Percentiles rank a stretch among this genome's conserved stretches.
These are phyloP conservation scores for Paramarasmius palmivorus DNA, from an alignment of 1,284 basidiomycete genomes.

Conservation along the genomic window DNA sequence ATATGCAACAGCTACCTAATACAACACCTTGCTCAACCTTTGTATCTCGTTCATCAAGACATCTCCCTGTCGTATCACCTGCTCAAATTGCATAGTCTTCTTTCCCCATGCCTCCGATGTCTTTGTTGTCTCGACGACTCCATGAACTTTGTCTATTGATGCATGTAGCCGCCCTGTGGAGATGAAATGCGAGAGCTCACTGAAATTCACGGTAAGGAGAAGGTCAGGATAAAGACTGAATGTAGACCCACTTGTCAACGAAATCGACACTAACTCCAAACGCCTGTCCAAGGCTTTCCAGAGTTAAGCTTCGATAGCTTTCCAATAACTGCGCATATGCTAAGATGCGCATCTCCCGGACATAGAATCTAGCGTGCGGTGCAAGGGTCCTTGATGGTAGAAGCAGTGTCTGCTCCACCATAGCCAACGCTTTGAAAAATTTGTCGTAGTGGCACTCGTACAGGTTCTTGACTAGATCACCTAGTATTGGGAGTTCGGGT, in stretches of 20 bases:
- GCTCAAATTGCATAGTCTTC: slow-evolving; percentile 91
- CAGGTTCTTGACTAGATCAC: slow-evolving; percentile 73
- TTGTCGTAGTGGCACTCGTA: slow-evolving; percentile 95
- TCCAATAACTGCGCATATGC: slow-evolving; percentile 94
- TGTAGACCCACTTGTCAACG: slow-evolving; percentile 72
- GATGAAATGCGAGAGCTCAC: slow-evolving; percentile 93
- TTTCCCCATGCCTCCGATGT: slow-evolving; percentile 48
- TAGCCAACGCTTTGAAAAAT: slow-evolving; percentile 87
- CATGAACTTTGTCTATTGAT: slow-evolving; percentile 93
- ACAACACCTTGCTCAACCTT: slow-evolving; percentile 73
- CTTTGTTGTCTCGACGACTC: slow-evolving; percentile 93
- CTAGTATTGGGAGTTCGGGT: slow-evolving; percentile 68
- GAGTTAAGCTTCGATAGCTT: slow-evolving; percentile 87
- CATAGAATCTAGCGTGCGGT: slow-evolving; percentile 88
- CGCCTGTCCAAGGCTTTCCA: slow-evolving; percentile 84
- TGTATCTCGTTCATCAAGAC: slow-evolving; percentile 81
- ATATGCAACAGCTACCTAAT: slow-evolving; percentile 35
- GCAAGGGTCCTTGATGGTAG: slow-evolving; percentile 85
- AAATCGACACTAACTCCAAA: slow-evolving; percentile 92
- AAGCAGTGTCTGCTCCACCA: slow-evolving; percentile 86
- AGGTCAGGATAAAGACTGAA: slow-evolving; percentile 1
- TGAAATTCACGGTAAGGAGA: slow-evolving; percentile 28
- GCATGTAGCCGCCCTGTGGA: slow-evolving; percentile 87
- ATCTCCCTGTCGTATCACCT: slow-evolving; percentile 87
- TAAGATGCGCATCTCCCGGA: slow-evolving; percentile 95